Evolutionary conservation across 768 basidiomycete species (phyloP), one percentile per base, ranked within the genome.

Genomic region (Termitomyces sp.): DNA sequence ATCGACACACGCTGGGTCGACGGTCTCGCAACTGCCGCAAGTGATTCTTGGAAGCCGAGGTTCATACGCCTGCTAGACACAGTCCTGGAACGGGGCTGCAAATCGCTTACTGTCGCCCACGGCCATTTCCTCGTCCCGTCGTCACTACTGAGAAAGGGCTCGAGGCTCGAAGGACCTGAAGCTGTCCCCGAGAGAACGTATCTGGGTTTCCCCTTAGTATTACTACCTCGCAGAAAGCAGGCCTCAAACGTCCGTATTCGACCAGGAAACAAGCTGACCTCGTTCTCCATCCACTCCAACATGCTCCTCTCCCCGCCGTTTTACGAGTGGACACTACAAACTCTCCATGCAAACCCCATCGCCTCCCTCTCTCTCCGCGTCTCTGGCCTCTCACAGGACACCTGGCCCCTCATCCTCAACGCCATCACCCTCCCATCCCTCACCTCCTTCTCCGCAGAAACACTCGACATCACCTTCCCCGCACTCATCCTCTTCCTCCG

Each of bases 401-500:
- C 62, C n/a, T 70, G 69, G 68, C n/a, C 58, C 8, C 48, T 55
- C 3, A 46, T 67, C 50, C 66, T 72, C 32, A 50, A 53, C 6
- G 51, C 57, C 53, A n/a, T 72, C 45, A 59, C 66, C 38, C 63
- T 73, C 38, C 70, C 69, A 8, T 57, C 66, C 3, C 66, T 72
- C 16, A 20, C 57, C 36, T 35, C 50, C 16, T 66, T 73, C 22
- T 58, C 67, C 9, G 55, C 66, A 45, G 59, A 64, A 33, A 64
- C 66, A 0, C 35, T 54, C 8, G 57, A 62, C 55, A 67, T 68
- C 52, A 22, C 63, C 28, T 70, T 72, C 28, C 49, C 58, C 1
- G 64, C 63, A 51, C 58, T 73, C 38, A 24, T 69, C 44, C 13
- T 38, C 49, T 73, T 73, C 51, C 60, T 72, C n/a, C 60, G 39